These are phyloP conservation scores for Funneliformis mosseae DNA, from an alignment of 192 early-diverging fungal genomes.

Conservation along the genomic window DNA sequence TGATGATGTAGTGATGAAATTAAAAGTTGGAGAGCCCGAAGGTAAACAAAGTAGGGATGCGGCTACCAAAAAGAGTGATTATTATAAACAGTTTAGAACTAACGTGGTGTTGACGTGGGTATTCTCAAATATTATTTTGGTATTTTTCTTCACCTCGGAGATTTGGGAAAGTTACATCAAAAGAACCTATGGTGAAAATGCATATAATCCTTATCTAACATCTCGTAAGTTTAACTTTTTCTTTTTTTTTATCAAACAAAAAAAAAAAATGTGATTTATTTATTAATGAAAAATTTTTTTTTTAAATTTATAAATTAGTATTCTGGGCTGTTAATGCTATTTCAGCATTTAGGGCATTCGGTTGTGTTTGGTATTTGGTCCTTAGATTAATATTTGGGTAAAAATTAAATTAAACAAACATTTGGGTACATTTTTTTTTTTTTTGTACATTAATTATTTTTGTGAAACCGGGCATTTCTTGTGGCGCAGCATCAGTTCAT, in stretches of 20 bases:
- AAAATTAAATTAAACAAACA: neutral
- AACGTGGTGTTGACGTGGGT: conserved; percentile 81
- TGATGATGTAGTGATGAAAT: conserved; percentile 69
- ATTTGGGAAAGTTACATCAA: conserved; percentile 31
- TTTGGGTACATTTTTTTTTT: too few species aligned
- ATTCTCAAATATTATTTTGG: conserved; percentile 78
- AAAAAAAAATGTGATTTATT: conserved; percentile 33
- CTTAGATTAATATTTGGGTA: conserved; percentile 62
- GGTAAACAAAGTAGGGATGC: conserved; percentile 70
- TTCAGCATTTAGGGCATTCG: conserved; percentile 73
- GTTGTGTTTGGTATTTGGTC: conserved; percentile 72
- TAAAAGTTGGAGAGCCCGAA: conserved; percentile 48
- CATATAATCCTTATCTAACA: conserved; percentile 23
- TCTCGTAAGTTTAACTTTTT: conserved; percentile 13
- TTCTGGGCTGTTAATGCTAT: conserved; percentile 85
- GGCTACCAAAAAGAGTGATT: conserved; percentile 82
- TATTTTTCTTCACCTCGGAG: conserved; percentile 67
- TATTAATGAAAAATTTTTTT: conserved; percentile 60
- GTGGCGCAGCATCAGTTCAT: too few species aligned
- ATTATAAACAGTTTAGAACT: conserved; percentile 88
- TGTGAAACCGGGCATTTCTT: too few species aligned
- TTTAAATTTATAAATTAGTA: conserved; percentile 71
- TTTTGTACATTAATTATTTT: too few species aligned
- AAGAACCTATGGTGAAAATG: conserved; percentile 1
- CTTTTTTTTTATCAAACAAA: too few species aligned